Base-by-base conservation (phyloP, 176 grass and related monocot species). In the Metroxylon sagu region DNA sequence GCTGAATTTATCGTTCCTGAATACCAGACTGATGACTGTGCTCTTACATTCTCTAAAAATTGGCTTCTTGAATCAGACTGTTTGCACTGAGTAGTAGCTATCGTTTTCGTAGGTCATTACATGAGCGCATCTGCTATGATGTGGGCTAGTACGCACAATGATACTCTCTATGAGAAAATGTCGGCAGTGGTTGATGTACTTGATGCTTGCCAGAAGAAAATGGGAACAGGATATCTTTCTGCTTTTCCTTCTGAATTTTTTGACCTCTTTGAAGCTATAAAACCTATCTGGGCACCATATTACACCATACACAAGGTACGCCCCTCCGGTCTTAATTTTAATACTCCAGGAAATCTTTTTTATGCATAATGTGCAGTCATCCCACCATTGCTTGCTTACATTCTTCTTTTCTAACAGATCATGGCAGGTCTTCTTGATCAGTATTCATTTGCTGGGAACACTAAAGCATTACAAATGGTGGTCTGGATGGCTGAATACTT, bases 401-500 rank as follows among this genome's bases (percentile, higher is more conserved):
- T 43, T 72, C n/a, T 71, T 25, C 50, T 60, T 18, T 60, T 60
- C 50, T 12, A 51, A 59, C 82, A 95, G 93, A 85, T 97, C 70
- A 91, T 97, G 93, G 87, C 85, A 62, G 93, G 87, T 16, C 84
- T 97, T 1, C 81, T 97, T 0, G 87, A 97, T 82, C 93, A 97
- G 69, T 70, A 88, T 68, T 29, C 60, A 54, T 78, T 80, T 35
- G 93, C 65, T 50, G 81, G 84, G 48, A 88, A 82, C 72, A 49
- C 39, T 30, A 83, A 67, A 66, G 81, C 87, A 35, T 72, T 97
- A 18, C 62, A 19, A 39, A 88, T 97, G 84, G 77, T 85, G 55
- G 72, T 76, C 3, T 77, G 58, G 72, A 97, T 97, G 87, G 93
- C 93, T 27, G 84, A 77, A 26, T 97, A 97, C 76, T 91, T 97